Base-by-base conservation (phyloP, 768 basidiomycete species). In the Podaxis rugospora region DNA sequence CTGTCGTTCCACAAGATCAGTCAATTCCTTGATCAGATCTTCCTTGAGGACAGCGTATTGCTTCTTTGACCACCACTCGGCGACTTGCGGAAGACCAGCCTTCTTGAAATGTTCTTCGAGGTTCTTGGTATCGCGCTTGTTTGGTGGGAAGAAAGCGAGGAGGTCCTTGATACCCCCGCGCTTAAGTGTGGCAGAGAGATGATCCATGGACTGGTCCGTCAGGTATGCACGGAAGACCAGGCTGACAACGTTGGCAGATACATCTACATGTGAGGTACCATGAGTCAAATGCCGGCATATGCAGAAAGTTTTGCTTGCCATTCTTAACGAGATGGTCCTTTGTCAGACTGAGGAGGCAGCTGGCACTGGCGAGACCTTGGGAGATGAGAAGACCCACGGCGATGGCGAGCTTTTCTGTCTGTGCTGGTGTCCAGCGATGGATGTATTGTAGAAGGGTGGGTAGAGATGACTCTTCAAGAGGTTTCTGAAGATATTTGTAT, bases 401-500 rank as follows among this genome's bases (percentile, higher is more conserved):
- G 61, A 88, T 80, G 44, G 91, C 84, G 56, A 98, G 79, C 76
- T 95, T 96, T 70, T 93, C 89, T 63, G 87, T 85, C 76, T 92
- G 87, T 14, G 77, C 80, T 4, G 82, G 71, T 2, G 86, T 74
- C 93, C 94, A 98, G 69, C 90, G 89, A 70, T 92, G 85, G 71
- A 89, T 86, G 69, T 94, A 93, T 75, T 98, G 95, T 62, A 99
- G 76, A 52, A 98, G 81, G 49, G 82, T 82, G 2, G 93, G 92
- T 13, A 98, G 82, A 57, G 92, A 83, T 37, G 81, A 83, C 72
- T 87, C 89, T 74, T 98, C 96, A 51, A 99, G 87, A 47, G 96
- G 94, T 75, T 90, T 94, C 76, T 98, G 96, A 68, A 99, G 92
- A 82, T 98, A 99, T 76, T 98, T 98, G 83, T 98, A 98, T 77